A percentile compares a stretch with the other conserved stretches of the same genome.
phyloP scores from a whole-genome alignment of 768 basidiomycete species.

The Phlebiopsis gigantea region DNA sequence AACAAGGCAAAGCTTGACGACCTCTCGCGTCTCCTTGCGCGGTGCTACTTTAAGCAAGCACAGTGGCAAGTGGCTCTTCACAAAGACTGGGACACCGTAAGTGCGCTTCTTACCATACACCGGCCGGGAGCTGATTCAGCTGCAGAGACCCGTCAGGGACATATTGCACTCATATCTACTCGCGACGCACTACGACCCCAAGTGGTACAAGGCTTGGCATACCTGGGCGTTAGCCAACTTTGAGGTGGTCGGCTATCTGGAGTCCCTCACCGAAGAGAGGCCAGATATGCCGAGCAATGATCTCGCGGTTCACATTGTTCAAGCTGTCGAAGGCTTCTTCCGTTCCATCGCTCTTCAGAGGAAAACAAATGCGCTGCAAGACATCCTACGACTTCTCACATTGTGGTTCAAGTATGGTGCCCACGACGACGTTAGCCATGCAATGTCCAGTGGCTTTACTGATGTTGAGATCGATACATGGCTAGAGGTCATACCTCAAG shows the following conservation, averaged over 20 bases:
- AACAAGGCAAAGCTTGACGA: slow-evolving; percentile 56
- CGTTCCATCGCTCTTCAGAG: slow-evolving; percentile 80
- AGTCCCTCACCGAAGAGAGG: slow-evolving; percentile 54
- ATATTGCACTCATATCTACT: slow-evolving; percentile 81
- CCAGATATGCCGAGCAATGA: slow-evolving; percentile 55
- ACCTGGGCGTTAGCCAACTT: slow-evolving; percentile 98
- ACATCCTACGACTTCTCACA: slow-evolving; percentile 87
- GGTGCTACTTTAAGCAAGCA: slow-evolving; percentile 95
- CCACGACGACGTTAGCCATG: slow-evolving; percentile 82
- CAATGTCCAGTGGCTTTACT: slow-evolving; percentile 82
- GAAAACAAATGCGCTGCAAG: slow-evolving; percentile 88
- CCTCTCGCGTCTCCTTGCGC: slow-evolving; percentile 83
- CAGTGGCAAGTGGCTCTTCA: slow-evolving; percentile 86
- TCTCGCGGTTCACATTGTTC: slow-evolving; percentile 80
- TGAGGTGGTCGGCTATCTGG: slow-evolving; percentile 82
- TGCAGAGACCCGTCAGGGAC: slow-evolving; percentile 70
- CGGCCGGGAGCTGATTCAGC: neutral
- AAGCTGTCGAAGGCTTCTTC: slow-evolving; percentile 96
- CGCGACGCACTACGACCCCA: slow-evolving; percentile 86
- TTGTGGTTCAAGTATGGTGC: slow-evolving; percentile 98
- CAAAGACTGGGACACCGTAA: slow-evolving; percentile 74
- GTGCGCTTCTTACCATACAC: slow-evolving; percentile 23
- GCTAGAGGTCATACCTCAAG: slow-evolving; percentile 98
- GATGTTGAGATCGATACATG: slow-evolving; percentile 95
- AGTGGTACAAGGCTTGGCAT: slow-evolving; percentile 99